Base-by-base conservation (phyloP, 106 monocot genomes). In the Cymbidium sinense region DNA sequence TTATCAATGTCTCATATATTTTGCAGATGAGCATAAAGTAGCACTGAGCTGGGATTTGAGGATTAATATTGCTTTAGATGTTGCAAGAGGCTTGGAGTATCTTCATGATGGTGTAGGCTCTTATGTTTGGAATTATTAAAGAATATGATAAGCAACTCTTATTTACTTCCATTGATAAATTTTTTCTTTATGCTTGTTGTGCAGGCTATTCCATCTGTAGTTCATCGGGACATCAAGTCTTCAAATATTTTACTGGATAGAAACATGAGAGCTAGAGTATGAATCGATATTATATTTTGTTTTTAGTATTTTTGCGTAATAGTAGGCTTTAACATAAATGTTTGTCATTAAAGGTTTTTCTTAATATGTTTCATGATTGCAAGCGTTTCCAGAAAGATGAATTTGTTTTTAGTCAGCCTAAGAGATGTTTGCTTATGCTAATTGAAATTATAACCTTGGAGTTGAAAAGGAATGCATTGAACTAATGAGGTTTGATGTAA, bases 71-170 rank as follows among this genome's bases (percentile, higher is more conserved):
- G 94, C 94, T 62, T 74, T 99, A 34, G 98, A 99, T 89, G 94
- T 99, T 90, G 98, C 94, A 13, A 84, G 90, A 83, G 98, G 98
- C 39, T 88, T 99, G 78, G 98, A 99, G 73, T 99, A 99, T 79
- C 88, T 94, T 67, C 98, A 99, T 90, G 92, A 94, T 87, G 98
- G 94, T 37, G 98, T 99, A 94, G 75, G 86, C 28, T 72, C 50
- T 27, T 36, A 41, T 64, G 78, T 70, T 30, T 37, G 33, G 41
- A 10, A 17, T 43, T 70, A 7, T 69, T 50, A 10, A 43, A 23
- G 13, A 50, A 41, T 77, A n/a, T 35, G 12, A 52, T 5, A 31
- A 51, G 33, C 62, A 76, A 34, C 70, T 64, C 27, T 50, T 72
- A 69, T 74, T 44, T 44, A 1, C 1, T 44, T 15, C 23, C 11